Conservation (phyloP, 345 rosid genomes). For the Melastoma malabathricum region DNA sequence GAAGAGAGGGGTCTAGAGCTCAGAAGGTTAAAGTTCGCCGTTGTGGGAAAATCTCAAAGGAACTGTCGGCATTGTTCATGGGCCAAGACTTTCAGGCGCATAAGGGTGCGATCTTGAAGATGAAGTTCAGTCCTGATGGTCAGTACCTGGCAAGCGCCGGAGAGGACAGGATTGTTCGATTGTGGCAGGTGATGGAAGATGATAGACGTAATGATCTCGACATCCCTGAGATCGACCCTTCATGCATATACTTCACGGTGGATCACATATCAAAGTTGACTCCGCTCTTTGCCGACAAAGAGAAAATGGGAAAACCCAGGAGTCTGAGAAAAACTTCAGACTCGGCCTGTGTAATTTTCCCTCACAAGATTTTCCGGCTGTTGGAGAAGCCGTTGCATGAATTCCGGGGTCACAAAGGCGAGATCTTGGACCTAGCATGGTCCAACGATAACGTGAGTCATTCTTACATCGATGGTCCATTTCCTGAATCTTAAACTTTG, state of each 20-base stretch:
- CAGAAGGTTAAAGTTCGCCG: conserved; percentile 64
- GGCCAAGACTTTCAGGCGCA: conserved; percentile 82
- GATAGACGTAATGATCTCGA: conserved; percentile 44
- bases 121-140: conserved; percentile 82
- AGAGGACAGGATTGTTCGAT: conserved; percentile 44
- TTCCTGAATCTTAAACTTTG: neutral
- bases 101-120: conserved; percentile 46
- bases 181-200: conserved; percentile 66
- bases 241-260: conserved; percentile 65
- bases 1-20: conserved; percentile 18
- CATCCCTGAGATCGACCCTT: conserved; percentile 61
- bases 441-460: conserved; percentile 59
- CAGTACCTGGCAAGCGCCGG: conserved; percentile 73
- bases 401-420: conserved; percentile 48
- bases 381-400: conserved; percentile 65
- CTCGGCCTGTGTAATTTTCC: conserved; percentile 70
- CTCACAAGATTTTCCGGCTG: conserved; percentile 66
- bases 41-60: conserved; percentile 39
- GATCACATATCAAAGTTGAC: conserved; percentile 52
- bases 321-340: conserved; percentile 53
- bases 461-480: conserved; percentile 3
- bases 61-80: conserved; percentile 57
- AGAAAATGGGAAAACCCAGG: conserved; percentile 29
- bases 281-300: conserved; percentile 47
- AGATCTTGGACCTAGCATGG: conserved; percentile 73